A percentile compares a stretch with the other conserved stretches of the same genome.
Conservation (phyloP, 768 basidiomycete genomes). For the Floccularia luteovirens region DNA sequence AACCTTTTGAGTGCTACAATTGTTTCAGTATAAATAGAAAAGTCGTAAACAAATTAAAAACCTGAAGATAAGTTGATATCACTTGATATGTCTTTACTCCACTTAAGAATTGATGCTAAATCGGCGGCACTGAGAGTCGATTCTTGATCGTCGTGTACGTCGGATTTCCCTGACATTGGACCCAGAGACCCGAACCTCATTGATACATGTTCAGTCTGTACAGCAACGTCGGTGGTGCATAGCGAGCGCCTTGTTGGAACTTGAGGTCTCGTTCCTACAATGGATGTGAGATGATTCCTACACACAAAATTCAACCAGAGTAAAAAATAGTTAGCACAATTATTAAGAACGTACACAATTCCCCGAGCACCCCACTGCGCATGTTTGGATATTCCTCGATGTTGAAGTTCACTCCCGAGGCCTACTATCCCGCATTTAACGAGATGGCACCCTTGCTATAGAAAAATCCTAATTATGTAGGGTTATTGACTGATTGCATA, state of each 20-base stretch:
- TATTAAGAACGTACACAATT: constrained; percentile 43
- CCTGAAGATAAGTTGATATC: constrained; percentile 65
- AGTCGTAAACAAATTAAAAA: no score
- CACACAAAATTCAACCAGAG: no score
- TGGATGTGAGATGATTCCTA: constrained; percentile 44
- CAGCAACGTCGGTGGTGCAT: constrained; percentile 53
- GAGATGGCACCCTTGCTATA: constrained; percentile 66
- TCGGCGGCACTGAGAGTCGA: constrained; percentile 53
- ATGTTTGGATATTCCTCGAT: constrained; percentile 58
- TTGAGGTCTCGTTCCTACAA: constrained; percentile 36
- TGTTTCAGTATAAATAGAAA: no score
- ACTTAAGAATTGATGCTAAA: constrained; percentile 61
- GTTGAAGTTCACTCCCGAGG: constrained; percentile 59
- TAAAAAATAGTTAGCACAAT: background rate
- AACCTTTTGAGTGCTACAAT: constrained; percentile 59
- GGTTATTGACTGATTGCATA: background rate
- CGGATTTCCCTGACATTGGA: constrained; percentile 19
- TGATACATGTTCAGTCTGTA: constrained; percentile 47
- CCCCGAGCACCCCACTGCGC: constrained; percentile 70
- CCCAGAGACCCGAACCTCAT: constrained; percentile 15
- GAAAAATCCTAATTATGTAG: constrained; percentile 4
- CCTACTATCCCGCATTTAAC: constrained; percentile 57
- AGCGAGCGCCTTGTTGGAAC: constrained; percentile 44
- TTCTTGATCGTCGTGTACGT: constrained; percentile 45
- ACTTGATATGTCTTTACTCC: constrained; percentile 69